Percentiles rank a stretch among this genome's conserved stretches.
Conservation (phyloP, 495 filamentous ascomycete genomes). For the Podospora conica region DNA sequence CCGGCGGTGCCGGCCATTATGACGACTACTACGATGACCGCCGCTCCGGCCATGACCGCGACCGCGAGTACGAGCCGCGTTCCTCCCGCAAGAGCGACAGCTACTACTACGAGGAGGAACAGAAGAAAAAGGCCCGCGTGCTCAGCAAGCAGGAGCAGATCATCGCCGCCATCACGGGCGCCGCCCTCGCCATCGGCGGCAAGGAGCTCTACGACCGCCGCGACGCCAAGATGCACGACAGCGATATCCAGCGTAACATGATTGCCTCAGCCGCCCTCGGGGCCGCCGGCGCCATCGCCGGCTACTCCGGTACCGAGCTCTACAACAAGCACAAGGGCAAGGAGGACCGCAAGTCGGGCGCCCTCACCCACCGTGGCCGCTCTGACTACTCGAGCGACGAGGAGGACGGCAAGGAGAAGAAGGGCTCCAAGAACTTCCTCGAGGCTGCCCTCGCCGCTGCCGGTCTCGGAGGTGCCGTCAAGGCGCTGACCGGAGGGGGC, state of each 20-base stretch:
- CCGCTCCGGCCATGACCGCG: slow-evolving; percentile 33
- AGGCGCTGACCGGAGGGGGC: slow-evolving; percentile 40
- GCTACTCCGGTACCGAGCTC: slow-evolving; percentile 47
- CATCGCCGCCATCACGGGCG: slow-evolving; percentile 49
- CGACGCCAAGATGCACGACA: slow-evolving; percentile 41
- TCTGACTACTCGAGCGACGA: slow-evolving; percentile 52
- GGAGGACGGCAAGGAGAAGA: slow-evolving; percentile 42
- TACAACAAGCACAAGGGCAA: slow-evolving; percentile 47
- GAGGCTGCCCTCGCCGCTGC: slow-evolving; percentile 63
- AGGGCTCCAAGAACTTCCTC: slow-evolving; percentile 62
- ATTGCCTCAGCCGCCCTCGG: slow-evolving; percentile 48
- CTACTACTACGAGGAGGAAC: slow-evolving; percentile 41
- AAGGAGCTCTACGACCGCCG: slow-evolving; percentile 53
- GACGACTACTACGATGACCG: slow-evolving; percentile 41
- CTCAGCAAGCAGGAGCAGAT: slow-evolving; percentile 54
- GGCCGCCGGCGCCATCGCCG: slow-evolving; percentile 49
- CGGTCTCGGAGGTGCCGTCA: slow-evolving; percentile 59
- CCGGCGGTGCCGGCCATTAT: slow-evolving; percentile 34
- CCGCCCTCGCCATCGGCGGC: slow-evolving; percentile 45
- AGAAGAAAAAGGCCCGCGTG: slow-evolving; percentile 40
- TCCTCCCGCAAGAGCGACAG: slow-evolving; percentile 25
- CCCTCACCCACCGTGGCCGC: slow-evolving; percentile 35
- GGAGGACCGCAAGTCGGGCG: slow-evolving; percentile 41
- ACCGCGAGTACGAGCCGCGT: slow-evolving; percentile 36
- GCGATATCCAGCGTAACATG: slow-evolving; percentile 44